Evolutionary conservation across 805 yeast genomes (phyloP).

Genomic region (Cyberlindnera lachancei): DNA sequence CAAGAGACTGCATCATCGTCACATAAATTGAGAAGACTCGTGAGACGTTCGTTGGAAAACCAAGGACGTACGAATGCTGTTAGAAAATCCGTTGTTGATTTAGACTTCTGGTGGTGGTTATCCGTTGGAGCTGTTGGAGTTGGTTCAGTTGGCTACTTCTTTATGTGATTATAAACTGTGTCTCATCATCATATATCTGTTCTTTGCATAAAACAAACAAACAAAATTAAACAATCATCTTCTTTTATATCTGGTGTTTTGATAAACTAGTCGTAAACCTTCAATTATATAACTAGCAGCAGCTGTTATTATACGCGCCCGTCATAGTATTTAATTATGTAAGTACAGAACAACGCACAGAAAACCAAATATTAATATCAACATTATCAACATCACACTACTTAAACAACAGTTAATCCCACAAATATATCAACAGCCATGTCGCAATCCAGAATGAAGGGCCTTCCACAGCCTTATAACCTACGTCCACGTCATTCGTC

Average conservation of each 20-base stretch:
- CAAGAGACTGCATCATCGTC: constrained; percentile 24
- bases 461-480: constrained; percentile 38
- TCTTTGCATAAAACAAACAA: background rate
- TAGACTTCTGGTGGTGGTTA: constrained; percentile 49
- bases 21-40: constrained; percentile 30
- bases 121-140: constrained; percentile 37
- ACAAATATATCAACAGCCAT: too few species aligned
- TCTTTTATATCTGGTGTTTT: background rate
- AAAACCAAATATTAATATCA: too few species aligned
- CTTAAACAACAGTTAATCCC: too few species aligned
- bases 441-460: constrained; percentile 25
- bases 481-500: constrained; percentile 24
- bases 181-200: background rate
- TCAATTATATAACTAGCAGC: too few species aligned
- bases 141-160: constrained; percentile 25
- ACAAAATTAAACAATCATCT: background rate
- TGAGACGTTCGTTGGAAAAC: constrained; percentile 74
- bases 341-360: too few species aligned
- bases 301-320: too few species aligned
- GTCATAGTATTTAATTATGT: too few species aligned
- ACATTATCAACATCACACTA: too few species aligned
- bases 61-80: constrained; percentile 72
- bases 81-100: constrained; percentile 29
- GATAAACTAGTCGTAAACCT: too few species aligned
- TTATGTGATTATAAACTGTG: too few species aligned